phyloP scores from a whole-genome alignment of 208 protist species.

The Acanthamoeba triangularis region DNA sequence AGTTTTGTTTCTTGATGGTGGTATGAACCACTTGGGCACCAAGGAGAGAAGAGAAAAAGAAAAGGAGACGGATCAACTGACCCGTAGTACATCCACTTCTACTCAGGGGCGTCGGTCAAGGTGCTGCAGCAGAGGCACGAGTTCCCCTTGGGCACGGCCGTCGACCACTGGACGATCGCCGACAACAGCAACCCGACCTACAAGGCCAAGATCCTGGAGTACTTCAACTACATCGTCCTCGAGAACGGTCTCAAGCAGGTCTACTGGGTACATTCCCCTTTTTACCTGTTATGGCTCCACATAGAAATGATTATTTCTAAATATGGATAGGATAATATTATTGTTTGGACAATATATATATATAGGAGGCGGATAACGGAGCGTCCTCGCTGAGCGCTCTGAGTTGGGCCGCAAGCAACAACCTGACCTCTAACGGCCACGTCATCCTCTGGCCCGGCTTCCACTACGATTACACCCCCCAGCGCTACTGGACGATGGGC shows the following conservation, averaged over 20 bases:
- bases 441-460: neutral
- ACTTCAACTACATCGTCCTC: constrained; percentile 27
- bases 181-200: neutral
- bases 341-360: too few relatives aligned
- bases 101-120: neutral
- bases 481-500: neutral
- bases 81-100: too few relatives aligned
- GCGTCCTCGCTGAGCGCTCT: neutral
- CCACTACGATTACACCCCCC: neutral
- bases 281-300: neutral
- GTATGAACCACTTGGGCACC: too few relatives aligned
- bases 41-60: neutral
- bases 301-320: too few relatives aligned
- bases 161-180: constrained; percentile 2
- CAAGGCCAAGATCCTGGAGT: neutral
- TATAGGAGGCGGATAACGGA: neutral
- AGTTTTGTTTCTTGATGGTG: too few relatives aligned
- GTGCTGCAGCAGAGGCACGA: constrained; percentile 12
- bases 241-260: constrained; percentile 19
- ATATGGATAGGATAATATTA: too few relatives aligned
- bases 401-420: neutral
- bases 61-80: neutral
- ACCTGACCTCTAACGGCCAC: neutral
- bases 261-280: neutral
- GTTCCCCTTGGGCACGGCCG: neutral